Conservation (phyloP, 805 yeast genomes). For the Schwanniomyces pseudopolymorphus region DNA sequence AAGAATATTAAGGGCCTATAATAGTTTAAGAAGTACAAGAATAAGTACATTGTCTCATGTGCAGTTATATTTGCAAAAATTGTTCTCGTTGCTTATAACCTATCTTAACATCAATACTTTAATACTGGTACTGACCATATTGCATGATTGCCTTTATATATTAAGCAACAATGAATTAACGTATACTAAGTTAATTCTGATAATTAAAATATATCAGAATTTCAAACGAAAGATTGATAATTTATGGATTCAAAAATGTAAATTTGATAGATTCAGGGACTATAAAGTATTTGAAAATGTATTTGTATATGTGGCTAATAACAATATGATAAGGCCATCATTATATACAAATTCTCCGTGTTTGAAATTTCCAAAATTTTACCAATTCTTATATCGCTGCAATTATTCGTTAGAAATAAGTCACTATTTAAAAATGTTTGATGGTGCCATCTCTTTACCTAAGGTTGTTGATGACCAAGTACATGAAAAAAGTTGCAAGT, state of each 20-base stretch:
- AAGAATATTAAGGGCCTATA: not conserved
- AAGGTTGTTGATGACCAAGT: not conserved
- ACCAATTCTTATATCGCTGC: slow-evolving; percentile 12
- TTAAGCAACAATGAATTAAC: not conserved
- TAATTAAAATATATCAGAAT: slow-evolving; percentile 2
- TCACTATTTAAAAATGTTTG: slow-evolving; percentile 5
- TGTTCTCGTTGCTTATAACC: not conserved
- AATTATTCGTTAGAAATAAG: slow-evolving; percentile 5
- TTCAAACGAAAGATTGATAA: slow-evolving; percentile 10
- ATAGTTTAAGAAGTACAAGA: not conserved
- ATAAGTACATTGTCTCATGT: not conserved
- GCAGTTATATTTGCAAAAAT: not conserved
- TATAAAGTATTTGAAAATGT: slow-evolving; percentile 20
- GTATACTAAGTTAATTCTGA: not conserved
- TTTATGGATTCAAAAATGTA: slow-evolving; percentile 17
- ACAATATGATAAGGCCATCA: slow-evolving; percentile 10
- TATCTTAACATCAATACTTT: not conserved
- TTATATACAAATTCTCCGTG: slow-evolving; percentile 24
- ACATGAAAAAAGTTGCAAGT: slow-evolving; percentile 1
- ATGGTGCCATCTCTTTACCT: slow-evolving; percentile 9
- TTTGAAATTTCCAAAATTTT: slow-evolving; percentile 24
- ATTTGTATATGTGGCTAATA: slow-evolving; percentile 9
- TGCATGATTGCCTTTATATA: not conserved
- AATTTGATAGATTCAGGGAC: slow-evolving; percentile 6
- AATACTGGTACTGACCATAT: not conserved